A percentile compares a stretch with the other conserved stretches of the same genome.
Conservation (phyloP, 495 filamentous ascomycete genomes). For the Astrothelium subdiscretum region DNA sequence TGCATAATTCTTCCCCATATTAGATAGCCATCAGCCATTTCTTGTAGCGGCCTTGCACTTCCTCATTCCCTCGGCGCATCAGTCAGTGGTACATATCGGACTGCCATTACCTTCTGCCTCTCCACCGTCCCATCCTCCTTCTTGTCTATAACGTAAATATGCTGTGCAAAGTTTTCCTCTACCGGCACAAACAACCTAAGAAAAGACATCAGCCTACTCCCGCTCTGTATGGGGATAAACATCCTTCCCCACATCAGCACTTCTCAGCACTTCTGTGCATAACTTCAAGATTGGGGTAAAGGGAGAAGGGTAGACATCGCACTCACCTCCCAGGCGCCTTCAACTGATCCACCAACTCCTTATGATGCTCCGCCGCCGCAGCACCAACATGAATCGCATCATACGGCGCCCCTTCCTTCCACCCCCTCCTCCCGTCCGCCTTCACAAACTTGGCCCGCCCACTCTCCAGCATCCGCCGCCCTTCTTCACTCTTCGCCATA, state of each 20-base stretch:
- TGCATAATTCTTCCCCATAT: neutral
- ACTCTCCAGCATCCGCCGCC: constrained; percentile 43
- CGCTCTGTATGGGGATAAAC: constrained; percentile 44
- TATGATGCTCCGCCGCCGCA: constrained; percentile 63
- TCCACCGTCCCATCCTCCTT: constrained; percentile 60
- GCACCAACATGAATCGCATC: constrained; percentile 97
- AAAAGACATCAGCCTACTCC: constrained; percentile 7
- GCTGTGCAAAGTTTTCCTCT: constrained; percentile 51
- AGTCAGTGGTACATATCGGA: constrained; percentile 89
- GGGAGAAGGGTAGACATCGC: neutral
- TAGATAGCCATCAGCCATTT: neutral
- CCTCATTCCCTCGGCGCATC: constrained; percentile 48
- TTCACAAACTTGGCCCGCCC: constrained; percentile 62
- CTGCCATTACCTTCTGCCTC: constrained; percentile 66
- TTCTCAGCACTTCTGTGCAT: neutral
- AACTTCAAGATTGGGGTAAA: no score
- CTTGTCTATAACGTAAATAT: constrained; percentile 88
- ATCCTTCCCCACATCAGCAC: constrained; percentile 32
- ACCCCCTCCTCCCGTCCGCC: constrained; percentile 75
- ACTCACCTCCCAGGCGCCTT: constrained; percentile 52
- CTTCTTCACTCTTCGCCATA: constrained; percentile 60
- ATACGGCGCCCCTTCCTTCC: constrained; percentile 41
- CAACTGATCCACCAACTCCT: constrained; percentile 65
- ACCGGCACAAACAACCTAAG: constrained; percentile 48
- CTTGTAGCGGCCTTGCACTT: neutral